Evolutionary conservation across 495 filamentous ascomycete genomes (phyloP), one percentile per base, ranked within the genome.

Genomic region (Penicillium coprophilum): DNA sequence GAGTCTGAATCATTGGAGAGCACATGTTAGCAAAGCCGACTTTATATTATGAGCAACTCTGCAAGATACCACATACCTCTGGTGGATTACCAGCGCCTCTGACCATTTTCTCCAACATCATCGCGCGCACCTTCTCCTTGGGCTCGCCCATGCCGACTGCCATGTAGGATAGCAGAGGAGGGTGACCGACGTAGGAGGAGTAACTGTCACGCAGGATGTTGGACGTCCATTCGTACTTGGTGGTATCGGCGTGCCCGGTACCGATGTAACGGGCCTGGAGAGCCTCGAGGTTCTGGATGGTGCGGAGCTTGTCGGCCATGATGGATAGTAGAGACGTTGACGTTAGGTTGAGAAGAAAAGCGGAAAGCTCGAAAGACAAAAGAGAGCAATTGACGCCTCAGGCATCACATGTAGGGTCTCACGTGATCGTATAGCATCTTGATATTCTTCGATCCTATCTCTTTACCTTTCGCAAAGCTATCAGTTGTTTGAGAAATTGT

Each of bases 191-290:
- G 65, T 94, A 91, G 55, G 82, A 88, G 10, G 92, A 83, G 66
- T 86, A 90, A 34, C 83, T 88, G 71, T 96, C 92, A 63, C 90
- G 88, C 59, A 92, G 81, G 66, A 94, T 87, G 72, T 99, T 99
- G 30, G 87, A 88, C 47, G 85, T 83, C 92, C 93, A 99, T 77
- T 99, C 94, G 84, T 83, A 91, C 67, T 89, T 92, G 15, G 94
- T 97, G 9, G 95, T 97, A 76, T 99, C 94, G 48, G 94, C 91
- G 74, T 97, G 92, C n/a, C 95, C 95, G 11, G 92, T 97, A 68
- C 94, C 94, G 66, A 98, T 78, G 77, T 94, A 95, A 47, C 92
- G 91, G 63, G 91, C 83, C 74, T 98, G 94, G 11, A 97, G 88
- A 58, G 88, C 84, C 75, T 97, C 95, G 64, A 99, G 93, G 67